Evolutionary conservation across 2,329 filamentous ascomycete genomes (phyloP).

Genomic region (Fusarium sacchari): DNA sequence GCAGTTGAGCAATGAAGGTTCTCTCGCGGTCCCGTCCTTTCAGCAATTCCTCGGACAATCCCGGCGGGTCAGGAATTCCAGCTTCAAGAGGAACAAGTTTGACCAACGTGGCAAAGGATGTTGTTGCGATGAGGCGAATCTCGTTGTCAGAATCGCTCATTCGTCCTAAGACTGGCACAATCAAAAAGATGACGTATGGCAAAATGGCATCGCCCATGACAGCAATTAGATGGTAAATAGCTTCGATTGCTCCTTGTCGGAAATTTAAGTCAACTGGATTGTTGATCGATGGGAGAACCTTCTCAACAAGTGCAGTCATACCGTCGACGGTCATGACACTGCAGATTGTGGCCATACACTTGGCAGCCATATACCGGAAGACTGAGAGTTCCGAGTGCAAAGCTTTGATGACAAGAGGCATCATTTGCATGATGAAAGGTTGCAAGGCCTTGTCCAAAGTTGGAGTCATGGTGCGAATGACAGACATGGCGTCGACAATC

Average conservation of each 20-base stretch:
- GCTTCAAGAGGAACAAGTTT: constrained; percentile 97
- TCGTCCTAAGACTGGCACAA: constrained; percentile 93
- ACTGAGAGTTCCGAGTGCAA: constrained; percentile 90
- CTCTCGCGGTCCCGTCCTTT: constrained; percentile 92
- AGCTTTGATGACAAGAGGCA: constrained; percentile 87
- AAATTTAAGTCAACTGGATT: constrained; percentile 89
- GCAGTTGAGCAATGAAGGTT: constrained; percentile 95
- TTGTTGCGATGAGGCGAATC: constrained; percentile 92
- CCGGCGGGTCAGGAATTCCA: constrained; percentile 95
- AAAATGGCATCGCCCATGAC: constrained; percentile 97
- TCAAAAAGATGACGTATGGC: constrained; percentile 98
- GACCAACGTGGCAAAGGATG: constrained; percentile 94
- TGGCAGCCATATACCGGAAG: constrained; percentile 95
- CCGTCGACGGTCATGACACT: constrained; percentile 95
- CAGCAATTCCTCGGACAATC: constrained; percentile 86
- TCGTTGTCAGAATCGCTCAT: constrained; percentile 99
- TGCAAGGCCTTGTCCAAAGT: constrained; percentile 81
- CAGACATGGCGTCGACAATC: constrained; percentile 92
- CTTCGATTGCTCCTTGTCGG: constrained; percentile 93
- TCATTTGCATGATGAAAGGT: constrained; percentile 81
- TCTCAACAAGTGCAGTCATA: constrained; percentile 95
- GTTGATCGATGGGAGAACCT: constrained; percentile 89
- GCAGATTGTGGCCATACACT: constrained; percentile 96
- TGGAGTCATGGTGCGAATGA: constrained; percentile 91
- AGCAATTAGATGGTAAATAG: constrained; percentile 95